These are phyloP conservation scores for Helichrysum umbraculigerum DNA, from an alignment of 129 eudicot species.

Conservation along the genomic window DNA sequence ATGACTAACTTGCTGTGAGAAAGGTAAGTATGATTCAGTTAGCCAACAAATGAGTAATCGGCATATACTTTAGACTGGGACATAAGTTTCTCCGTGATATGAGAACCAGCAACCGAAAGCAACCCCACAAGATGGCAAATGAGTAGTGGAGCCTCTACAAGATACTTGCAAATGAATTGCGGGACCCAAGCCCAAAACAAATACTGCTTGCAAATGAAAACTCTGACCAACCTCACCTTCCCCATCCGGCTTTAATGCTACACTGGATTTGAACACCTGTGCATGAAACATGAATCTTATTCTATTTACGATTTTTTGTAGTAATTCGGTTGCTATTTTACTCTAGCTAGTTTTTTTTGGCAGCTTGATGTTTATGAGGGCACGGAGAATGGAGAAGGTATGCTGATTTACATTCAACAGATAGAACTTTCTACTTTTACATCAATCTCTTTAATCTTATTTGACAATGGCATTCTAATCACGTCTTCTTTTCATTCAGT, in stretches of 20 bases:
- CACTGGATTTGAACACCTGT: too few species aligned
- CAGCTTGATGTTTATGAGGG: slow-evolving; percentile 90
- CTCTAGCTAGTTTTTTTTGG: slow-evolving; percentile 16
- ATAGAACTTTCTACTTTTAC: not conserved
- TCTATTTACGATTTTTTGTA: not conserved
- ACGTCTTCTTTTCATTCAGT: slow-evolving; percentile 10
- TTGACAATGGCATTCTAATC: not conserved
- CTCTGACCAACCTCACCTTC: not conserved
- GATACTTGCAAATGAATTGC: not conserved
- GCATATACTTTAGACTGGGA: too few species aligned
- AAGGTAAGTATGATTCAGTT: not conserved
- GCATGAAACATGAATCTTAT: too few species aligned
- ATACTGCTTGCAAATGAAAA: not conserved
- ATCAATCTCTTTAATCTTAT: not conserved
- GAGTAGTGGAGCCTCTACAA: not conserved
- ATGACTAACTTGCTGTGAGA: too few species aligned
- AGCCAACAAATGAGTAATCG: not conserved
- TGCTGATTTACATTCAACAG: not conserved
- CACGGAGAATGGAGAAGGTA: slow-evolving; percentile 61
- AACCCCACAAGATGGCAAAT: not conserved
- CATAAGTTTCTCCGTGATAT: too few species aligned
- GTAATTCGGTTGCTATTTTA: not conserved
- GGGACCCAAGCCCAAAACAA: not conserved
- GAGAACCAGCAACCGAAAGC: too few species aligned
- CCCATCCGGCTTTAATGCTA: not conserved